These are phyloP conservation scores for Hysterangium stoloniferum DNA, from an alignment of 768 basidiomycete genomes.

Conservation along the genomic window DNA sequence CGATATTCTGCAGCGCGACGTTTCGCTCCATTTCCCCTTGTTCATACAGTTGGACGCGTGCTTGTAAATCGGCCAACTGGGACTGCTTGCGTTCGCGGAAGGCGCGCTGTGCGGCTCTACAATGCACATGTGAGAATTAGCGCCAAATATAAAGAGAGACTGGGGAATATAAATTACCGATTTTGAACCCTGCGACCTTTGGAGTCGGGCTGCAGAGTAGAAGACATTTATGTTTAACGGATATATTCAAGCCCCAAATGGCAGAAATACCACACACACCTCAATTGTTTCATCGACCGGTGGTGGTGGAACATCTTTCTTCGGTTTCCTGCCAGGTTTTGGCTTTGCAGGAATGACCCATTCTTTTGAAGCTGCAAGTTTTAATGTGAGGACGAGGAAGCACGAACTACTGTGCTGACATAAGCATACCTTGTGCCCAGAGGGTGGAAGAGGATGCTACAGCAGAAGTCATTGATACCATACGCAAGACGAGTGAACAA, in stretches of 20 bases:
- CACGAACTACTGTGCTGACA: neutral
- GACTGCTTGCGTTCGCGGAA: slow-evolving; percentile 87
- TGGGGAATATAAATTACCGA: slow-evolving; percentile 34
- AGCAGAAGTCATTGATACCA: slow-evolving; percentile 15
- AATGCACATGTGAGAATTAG: slow-evolving; percentile 6
- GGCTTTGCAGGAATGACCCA: slow-evolving; percentile 85
- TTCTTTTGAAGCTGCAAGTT: slow-evolving; percentile 65
- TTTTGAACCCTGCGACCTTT: slow-evolving; percentile 73
- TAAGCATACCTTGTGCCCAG: slow-evolving; percentile 64
- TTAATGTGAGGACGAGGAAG: slow-evolving; percentile 11
- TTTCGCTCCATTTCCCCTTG: slow-evolving; percentile 88
- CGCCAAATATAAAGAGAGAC: slow-evolving; percentile 5
- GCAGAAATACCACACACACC: slow-evolving; percentile 30
- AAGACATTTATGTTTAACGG: slow-evolving; percentile 9
- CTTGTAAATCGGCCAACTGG: slow-evolving; percentile 81
- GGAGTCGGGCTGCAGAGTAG: slow-evolving; percentile 33
- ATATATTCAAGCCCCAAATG: too few relatives aligned
- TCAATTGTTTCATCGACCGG: slow-evolving; percentile 36
- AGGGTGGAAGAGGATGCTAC: slow-evolving; percentile 48
- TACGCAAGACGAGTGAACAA: slow-evolving; percentile 20
- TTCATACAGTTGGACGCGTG: slow-evolving; percentile 77
- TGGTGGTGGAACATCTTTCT: slow-evolving; percentile 47
- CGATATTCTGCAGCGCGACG: slow-evolving; percentile 73
- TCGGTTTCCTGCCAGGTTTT: slow-evolving; percentile 83
- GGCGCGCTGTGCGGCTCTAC: slow-evolving; percentile 79